Percentiles rank a stretch among this genome's conserved stretches.
Conservation (phyloP, 163 green algal genomes). For the Volvox carteri region DNA sequence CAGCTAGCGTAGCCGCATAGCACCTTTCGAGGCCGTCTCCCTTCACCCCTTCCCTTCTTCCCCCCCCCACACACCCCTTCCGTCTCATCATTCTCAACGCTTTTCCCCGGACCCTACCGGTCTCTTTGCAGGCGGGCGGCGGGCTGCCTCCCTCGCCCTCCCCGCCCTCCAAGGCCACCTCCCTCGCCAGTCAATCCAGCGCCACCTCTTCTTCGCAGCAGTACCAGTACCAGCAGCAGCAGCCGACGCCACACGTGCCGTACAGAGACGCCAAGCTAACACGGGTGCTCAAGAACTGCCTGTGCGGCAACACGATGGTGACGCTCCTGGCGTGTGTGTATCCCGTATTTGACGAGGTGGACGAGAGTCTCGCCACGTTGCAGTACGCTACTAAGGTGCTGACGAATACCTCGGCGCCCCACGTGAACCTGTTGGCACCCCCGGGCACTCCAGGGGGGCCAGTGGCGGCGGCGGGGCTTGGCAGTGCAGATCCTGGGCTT, state of each 20-base stretch:
- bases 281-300: slow-evolving; percentile 82
- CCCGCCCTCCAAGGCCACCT: not conserved
- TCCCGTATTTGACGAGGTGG: slow-evolving; percentile 56
- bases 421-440: slow-evolving; percentile 57
- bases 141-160: not conserved
- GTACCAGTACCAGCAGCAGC: not conserved
- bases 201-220: not conserved
- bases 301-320: slow-evolving; percentile 62
- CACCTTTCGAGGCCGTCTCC: too few species aligned
- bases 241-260: slow-evolving; percentile 67
- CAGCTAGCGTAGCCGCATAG: too few species aligned
- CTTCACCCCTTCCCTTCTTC: not conserved
- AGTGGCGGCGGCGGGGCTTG: too few species aligned
- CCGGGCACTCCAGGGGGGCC: not conserved
- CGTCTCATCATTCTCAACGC: not conserved
- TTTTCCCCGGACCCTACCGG: not conserved
- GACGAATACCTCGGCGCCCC: slow-evolving; percentile 33
- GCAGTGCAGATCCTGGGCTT: not conserved
- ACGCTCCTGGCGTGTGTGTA: slow-evolving; percentile 64
- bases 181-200: not conserved
- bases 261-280: slow-evolving; percentile 96
- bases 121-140: not conserved
- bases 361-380: slow-evolving; percentile 67
- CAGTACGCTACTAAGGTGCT: slow-evolving; percentile 68
- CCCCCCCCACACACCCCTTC: too few species aligned